Base-by-base conservation (phyloP, 371 early-diverging fungal species). In the Rhizopus stolonifer region DNA sequence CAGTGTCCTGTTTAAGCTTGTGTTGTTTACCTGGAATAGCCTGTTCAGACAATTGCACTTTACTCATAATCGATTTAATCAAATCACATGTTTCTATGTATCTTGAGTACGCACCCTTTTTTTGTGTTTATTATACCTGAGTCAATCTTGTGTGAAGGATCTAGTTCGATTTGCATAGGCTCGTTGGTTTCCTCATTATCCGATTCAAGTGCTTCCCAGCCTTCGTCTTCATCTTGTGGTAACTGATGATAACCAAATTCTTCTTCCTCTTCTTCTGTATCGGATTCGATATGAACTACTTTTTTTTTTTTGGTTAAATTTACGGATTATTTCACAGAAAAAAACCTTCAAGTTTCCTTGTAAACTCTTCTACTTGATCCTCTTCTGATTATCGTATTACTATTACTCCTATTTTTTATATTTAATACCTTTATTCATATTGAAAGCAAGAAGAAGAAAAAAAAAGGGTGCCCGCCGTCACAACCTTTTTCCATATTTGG, bases 31-130 rank as follows among this genome's bases (percentile, higher is more conserved):
- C 72, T 61, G 72, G 72, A 19, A 66, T 54, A 11, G 67, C 61
- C 15, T 52, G 48, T 18, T 69, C 60, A 9, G 67, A 57, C 45
- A 73, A 24, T 33, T 61, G 34, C 36, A 73, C 69, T 24, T 60
- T 61, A 13, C 55, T 61, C 73, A 73, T 73, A 31, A 73, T 69
- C 6, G 67, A 60, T 49, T 62, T 67, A 23, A 73, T 73, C 21
- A 58, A 52, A 25, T 73, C 60, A 18, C 56, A 60, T 13, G 73
- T 67, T 39, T 65, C 73, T 73, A 24, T 13, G 22, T 5, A 42
- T 36, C 15, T 36, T 42, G 10, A 42, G 10, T 36, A 5, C 5
- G 19, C 26, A 26, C 14, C n/a, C n/a, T 40, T 25, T 34, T 43
- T 15, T 29, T 17, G n/a, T 39, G 29, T 36, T 42, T 29, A 39